Evolutionary conservation across 2,329 filamentous ascomycete species (phyloP), one percentile per base, ranked within the genome.

Genomic region (Rugonectria rugulosa): DNA sequence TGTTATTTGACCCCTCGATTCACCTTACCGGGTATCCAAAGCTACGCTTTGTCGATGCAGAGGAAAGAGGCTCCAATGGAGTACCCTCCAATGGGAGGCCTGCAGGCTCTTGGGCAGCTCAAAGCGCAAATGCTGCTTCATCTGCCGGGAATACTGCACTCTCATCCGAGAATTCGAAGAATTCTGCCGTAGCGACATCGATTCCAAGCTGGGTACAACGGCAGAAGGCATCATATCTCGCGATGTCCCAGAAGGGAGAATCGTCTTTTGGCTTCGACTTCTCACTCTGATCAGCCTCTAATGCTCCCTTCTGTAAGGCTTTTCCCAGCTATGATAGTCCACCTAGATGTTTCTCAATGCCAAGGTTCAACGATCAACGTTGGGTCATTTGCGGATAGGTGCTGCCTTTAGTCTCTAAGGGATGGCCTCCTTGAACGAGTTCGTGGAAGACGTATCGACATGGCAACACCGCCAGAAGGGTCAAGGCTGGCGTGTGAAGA

Each of bases 1-100:
- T 71, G 21, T 72, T 67, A 1, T 72, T 72, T 46, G 70, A 72
- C n/a, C 65, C 70, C 2, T 60, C 51, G 6, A 53, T 72, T 19
- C 53, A 59, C 23, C 51, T 72, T 11, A 52, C 57, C 9, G 59
- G 61, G 11, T 53, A 65, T 23, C 56, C 57, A 11, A 64, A 54
- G 15, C 55, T 60, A 29, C 24, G 21, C 27, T 24, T 43, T 23
- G 11, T 34, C 4, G 23, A 8, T 17, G 27, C 23, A 43, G 34
- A 31, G 15, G 11, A 29, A 24, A n/a, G 14, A 14, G n/a, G 15
- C 43, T 37, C 31, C 20, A 36, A n/a, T 26, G 40, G 17, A 14
- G 9, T 26, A 21, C 14, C 50, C 27, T 15, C 36, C 15, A 11
- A 24, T 8, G 43, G n/a, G 29, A 15, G n/a, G 15, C 41, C 44